These are phyloP conservation scores for Lactarius trivialis DNA, from an alignment of 768 basidiomycete species.

Conservation along the genomic window DNA sequence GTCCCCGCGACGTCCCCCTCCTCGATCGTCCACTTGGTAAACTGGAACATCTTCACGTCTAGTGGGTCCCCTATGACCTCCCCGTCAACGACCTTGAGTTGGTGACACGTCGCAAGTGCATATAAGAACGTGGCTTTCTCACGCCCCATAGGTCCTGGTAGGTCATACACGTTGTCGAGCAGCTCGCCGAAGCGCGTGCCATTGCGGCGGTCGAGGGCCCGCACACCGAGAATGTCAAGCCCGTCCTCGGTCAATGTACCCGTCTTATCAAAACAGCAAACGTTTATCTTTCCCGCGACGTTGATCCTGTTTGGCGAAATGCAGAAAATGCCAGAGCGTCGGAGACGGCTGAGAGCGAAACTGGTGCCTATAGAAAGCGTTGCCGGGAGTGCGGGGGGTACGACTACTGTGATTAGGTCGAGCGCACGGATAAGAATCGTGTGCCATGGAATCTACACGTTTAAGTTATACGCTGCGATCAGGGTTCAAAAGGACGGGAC, in stretches of 20 bases:
- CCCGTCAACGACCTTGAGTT: slow-evolving; percentile 83
- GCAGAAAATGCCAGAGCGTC: slow-evolving; percentile 86
- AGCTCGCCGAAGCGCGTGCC: slow-evolving; percentile 79
- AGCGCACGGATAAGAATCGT: slow-evolving; percentile 89
- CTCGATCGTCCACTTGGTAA: slow-evolving; percentile 93
- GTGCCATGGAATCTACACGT: slow-evolving; percentile 69
- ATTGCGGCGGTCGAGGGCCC: slow-evolving; percentile 64
- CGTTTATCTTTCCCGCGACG: slow-evolving; percentile 91
- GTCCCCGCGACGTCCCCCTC: slow-evolving; percentile 75
- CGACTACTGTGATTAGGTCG: slow-evolving; percentile 94
- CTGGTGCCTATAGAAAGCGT: slow-evolving; percentile 96
- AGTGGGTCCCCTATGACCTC: slow-evolving; percentile 92
- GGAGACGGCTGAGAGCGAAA: slow-evolving; percentile 84
- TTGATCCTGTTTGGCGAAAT: slow-evolving; percentile 96
- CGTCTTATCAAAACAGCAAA: slow-evolving; percentile 98
- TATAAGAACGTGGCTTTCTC: slow-evolving; percentile 84
- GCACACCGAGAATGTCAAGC: slow-evolving; percentile 91
- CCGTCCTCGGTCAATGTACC: slow-evolving; percentile 98
- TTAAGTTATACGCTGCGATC: slow-evolving; percentile 7
- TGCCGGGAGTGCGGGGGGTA: slow-evolving; percentile 94
- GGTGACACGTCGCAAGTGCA: slow-evolving; percentile 94
- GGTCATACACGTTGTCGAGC: slow-evolving; percentile 76
- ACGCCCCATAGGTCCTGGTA: slow-evolving; percentile 48
- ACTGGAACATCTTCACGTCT: slow-evolving; percentile 97
- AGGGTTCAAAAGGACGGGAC: slow-evolving; percentile 26